These are phyloP conservation scores for Vachellia pachyceras DNA, from an alignment of 306 rosid species.

Conservation along the genomic window DNA sequence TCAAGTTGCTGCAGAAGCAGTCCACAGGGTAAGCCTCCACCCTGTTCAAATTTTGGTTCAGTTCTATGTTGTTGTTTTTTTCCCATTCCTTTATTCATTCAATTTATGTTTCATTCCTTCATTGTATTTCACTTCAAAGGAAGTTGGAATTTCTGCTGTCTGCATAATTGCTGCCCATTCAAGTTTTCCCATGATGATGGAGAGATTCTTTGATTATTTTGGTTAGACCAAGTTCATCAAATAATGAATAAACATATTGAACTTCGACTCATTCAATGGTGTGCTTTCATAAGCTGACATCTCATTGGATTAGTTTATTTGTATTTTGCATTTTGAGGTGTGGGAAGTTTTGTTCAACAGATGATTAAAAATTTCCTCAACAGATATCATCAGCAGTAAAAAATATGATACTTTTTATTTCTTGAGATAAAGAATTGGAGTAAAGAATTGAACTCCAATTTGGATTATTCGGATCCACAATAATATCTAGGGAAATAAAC, in stretches of 20 bases:
- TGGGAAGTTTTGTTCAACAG: neutral
- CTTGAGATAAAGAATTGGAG: too few species aligned
- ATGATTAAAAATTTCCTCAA: neutral
- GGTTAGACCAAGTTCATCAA: neutral
- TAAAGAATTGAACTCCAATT: neutral
- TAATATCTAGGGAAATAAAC: neutral
- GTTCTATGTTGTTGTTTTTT: slow-evolving; percentile 15
- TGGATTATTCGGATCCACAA: neutral
- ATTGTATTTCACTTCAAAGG: slow-evolving; percentile 47
- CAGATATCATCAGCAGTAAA: neutral
- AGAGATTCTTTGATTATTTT: neutral
- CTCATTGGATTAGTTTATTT: neutral
- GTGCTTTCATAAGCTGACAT: neutral
- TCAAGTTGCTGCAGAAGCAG: slow-evolving; percentile 33
- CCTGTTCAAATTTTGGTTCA: slow-evolving; percentile 59
- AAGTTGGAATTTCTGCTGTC: slow-evolving; percentile 37
- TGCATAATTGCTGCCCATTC: slow-evolving; percentile 3
- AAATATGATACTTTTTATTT: too few species aligned
- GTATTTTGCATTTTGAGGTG: neutral
- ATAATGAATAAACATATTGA: neutral
- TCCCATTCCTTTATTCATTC: slow-evolving; percentile 29
- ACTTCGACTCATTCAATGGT: neutral
- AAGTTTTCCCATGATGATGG: neutral
- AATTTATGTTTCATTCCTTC: slow-evolving; percentile 66
- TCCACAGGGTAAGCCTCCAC: too few species aligned